Percentiles rank a stretch among this genome's conserved stretches.
Conservation (phyloP, 2,329 filamentous ascomycete genomes). For the Stachybotrys echinatus region DNA sequence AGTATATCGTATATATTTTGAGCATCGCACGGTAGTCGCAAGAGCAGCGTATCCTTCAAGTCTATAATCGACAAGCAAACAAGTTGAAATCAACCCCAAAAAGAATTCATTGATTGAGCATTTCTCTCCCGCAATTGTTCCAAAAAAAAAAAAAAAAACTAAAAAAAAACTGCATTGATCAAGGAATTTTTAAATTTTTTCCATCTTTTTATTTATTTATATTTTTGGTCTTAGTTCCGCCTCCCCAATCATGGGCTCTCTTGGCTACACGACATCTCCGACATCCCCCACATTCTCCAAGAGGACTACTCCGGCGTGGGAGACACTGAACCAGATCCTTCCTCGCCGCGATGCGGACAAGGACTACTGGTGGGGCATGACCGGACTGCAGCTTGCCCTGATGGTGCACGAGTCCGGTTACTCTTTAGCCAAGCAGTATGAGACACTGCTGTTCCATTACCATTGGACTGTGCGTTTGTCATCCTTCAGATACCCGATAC, state of each 20-base stretch:
- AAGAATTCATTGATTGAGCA: neutral
- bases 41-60: neutral
- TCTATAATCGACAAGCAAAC: neutral
- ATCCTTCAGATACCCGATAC: neutral
- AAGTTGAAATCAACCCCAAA: neutral
- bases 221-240: no score
- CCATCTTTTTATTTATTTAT: no score
- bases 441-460: constrained; percentile 5
- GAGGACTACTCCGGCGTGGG: neutral
- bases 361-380: neutral
- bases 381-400: neutral
- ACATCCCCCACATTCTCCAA: neutral
- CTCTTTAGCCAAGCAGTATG: neutral
- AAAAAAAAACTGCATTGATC: neutral
- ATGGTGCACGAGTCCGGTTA: neutral
- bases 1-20: neutral
- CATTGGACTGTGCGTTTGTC: constrained; percentile 5
- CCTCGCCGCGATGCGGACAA: neutral
- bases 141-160: no score
- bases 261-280: neutral
- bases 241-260: neutral
- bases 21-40: neutral
- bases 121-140: neutral
- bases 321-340: neutral
- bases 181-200: neutral